phyloP scores from a whole-genome alignment of 495 filamentous ascomycete species.

The Durotheca rogersii region DNA sequence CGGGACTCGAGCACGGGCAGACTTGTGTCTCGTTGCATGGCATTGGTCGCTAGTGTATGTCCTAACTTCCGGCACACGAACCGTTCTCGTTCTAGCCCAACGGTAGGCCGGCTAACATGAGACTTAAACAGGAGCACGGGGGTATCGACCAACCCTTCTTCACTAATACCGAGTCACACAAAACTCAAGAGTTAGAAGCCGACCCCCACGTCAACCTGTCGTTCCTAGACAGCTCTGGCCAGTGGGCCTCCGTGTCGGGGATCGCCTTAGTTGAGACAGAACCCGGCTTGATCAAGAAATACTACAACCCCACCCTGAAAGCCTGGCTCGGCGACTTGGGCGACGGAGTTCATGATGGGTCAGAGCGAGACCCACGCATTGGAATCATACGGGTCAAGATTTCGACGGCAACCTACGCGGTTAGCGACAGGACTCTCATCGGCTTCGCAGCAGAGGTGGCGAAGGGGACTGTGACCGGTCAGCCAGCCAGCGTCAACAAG shows the following conservation, averaged over 20 bases:
- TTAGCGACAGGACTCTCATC: slow-evolving; percentile 54
- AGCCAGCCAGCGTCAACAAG: slow-evolving; percentile 72
- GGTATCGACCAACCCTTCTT: slow-evolving; percentile 90
- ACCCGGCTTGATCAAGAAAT: slow-evolving; percentile 65
- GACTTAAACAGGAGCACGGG: slow-evolving; percentile 73
- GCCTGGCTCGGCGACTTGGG: slow-evolving; percentile 91
- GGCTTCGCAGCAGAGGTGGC: slow-evolving; percentile 68
- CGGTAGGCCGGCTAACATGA: too few species aligned
- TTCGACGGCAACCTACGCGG: slow-evolving; percentile 61
- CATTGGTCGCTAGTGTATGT: slow-evolving; percentile 81
- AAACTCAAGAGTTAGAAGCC: slow-evolving; percentile 76
- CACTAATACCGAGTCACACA: slow-evolving; percentile 90
- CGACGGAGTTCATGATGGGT: slow-evolving; percentile 83
- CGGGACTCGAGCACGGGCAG: slow-evolving; percentile 57
- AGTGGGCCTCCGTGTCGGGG: slow-evolving; percentile 78
- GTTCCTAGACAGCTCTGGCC: slow-evolving; percentile 75
- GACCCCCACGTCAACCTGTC: slow-evolving; percentile 82
- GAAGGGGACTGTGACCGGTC: slow-evolving; percentile 72
- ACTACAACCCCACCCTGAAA: slow-evolving; percentile 74
- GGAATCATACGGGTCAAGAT: slow-evolving; percentile 67
- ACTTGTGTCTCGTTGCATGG: slow-evolving; percentile 85
- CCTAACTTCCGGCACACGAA: too few species aligned
- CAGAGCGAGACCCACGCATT: slow-evolving; percentile 78
- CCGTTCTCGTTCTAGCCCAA: too few species aligned
- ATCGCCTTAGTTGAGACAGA: slow-evolving; percentile 67